A percentile compares a stretch with the other conserved stretches of the same genome.
These are phyloP conservation scores for Marvania coccoides DNA, from an alignment of 139 green algal genomes.

Conservation along the genomic window DNA sequence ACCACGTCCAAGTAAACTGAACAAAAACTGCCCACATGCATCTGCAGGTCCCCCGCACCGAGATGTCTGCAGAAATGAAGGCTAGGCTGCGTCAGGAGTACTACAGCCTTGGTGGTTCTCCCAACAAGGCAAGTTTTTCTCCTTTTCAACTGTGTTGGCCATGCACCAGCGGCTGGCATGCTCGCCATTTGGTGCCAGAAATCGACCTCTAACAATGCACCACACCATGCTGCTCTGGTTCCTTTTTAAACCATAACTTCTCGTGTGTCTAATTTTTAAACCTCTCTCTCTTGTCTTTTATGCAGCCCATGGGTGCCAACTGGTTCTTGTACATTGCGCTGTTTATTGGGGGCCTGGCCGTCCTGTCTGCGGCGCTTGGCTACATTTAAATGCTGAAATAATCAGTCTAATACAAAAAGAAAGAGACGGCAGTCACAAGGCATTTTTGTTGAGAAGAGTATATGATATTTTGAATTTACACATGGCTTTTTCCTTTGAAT, in stretches of 20 bases:
- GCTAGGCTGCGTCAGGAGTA: constrained; percentile 14
- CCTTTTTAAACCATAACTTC: too few relatives aligned
- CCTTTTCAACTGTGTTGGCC: too few relatives aligned
- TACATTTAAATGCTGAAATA: background rate
- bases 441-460: background rate
- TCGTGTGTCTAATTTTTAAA: background rate
- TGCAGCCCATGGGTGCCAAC: constrained; percentile 18
- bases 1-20: background rate
- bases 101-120: constrained; percentile 17
- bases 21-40: background rate
- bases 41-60: constrained; percentile 6
- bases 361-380: background rate
- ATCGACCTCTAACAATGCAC: too few relatives aligned
- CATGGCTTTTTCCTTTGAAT: too few relatives aligned
- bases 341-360: constrained; percentile 11
- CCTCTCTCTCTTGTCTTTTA: background rate
- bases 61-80: constrained; percentile 20
- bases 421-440: background rate
- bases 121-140: constrained; percentile 20
- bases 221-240: too few relatives aligned
- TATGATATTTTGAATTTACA: constrained; percentile 3
- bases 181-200: too few relatives aligned
- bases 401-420: background rate
- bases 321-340: constrained; percentile 28
- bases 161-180: too few relatives aligned